Evolutionary conservation across 345 rosid genomes (phyloP).

Genomic region (Pugionium dolabratum): DNA sequence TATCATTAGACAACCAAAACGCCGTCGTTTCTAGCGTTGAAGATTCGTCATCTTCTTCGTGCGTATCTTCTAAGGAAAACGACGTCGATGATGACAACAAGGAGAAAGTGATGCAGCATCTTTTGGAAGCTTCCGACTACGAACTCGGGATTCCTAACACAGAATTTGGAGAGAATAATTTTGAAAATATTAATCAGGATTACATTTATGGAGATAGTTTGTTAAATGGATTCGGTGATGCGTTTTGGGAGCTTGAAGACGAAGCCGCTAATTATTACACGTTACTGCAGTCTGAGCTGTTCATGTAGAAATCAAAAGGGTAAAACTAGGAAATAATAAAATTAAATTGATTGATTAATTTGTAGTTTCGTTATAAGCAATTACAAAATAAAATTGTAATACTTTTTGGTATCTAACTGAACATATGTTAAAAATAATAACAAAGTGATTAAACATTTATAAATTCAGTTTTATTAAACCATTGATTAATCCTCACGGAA

Average conservation of each 20-base stretch:
- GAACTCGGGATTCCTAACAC: constrained; percentile 79
- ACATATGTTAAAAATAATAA: too few species aligned
- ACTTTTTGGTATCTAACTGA: too few species aligned
- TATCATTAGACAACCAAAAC: constrained; percentile 42
- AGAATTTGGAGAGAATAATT: constrained; percentile 34
- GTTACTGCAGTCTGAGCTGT: constrained; percentile 61
- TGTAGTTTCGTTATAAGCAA: too few species aligned
- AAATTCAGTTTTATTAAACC: too few species aligned
- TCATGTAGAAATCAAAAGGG: constrained; percentile 42
- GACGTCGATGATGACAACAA: constrained; percentile 42
- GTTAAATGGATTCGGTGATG: constrained; percentile 50
- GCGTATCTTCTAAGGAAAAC: constrained; percentile 37
- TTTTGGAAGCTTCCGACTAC: constrained; percentile 82
- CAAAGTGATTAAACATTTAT: too few species aligned
- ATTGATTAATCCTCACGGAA: too few species aligned
- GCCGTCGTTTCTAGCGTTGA: constrained; percentile 14
- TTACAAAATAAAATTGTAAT: background rate
- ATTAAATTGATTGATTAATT: too few species aligned
- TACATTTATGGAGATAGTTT: constrained; percentile 34
- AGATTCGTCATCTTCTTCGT: constrained; percentile 15
- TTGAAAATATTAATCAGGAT: constrained; percentile 17
- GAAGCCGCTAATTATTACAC: constrained; percentile 66
- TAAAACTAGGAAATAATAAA: background rate
- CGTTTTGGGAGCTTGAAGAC: constrained; percentile 81
- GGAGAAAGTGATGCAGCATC: constrained; percentile 66